Conservation (phyloP, 768 basidiomycete species). For the Psilocybe subaeruginosa region DNA sequence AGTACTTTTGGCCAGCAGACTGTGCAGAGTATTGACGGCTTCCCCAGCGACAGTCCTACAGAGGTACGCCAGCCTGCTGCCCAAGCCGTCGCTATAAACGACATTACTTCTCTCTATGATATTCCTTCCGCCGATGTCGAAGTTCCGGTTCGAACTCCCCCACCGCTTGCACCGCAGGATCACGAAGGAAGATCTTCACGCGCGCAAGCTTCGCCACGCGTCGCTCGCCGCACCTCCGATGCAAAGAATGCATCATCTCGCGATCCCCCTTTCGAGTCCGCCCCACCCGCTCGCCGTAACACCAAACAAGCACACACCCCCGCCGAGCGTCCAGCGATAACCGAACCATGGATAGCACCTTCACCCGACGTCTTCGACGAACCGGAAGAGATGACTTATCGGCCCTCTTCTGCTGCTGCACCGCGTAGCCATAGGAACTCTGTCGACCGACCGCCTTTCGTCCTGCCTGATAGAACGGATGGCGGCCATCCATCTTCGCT, state of each 20-base stretch:
- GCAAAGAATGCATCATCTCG: constrained; percentile 18
- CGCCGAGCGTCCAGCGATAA: constrained; percentile 17
- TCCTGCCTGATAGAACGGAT: constrained; percentile 24
- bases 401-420: constrained; percentile 6
- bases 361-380: constrained; percentile 19
- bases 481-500: constrained; percentile 10
- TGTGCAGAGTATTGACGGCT: constrained; percentile 6
- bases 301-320: constrained; percentile 9
- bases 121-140: constrained; percentile 2
- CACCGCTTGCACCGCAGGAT: constrained; percentile 14
- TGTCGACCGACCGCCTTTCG: constrained; percentile 17
- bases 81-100: neutral
- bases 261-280: constrained; percentile 1
- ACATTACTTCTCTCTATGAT: neutral
- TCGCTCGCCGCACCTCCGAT: constrained; percentile 26
- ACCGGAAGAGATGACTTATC: constrained; percentile 22
- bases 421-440: constrained; percentile 16
- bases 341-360: constrained; percentile 15
- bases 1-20: constrained; percentile 40
- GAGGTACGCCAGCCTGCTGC: constrained; percentile 32
- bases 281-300: neutral
- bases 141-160: constrained; percentile 8
- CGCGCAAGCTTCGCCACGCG: constrained; percentile 2
- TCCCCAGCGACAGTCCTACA: constrained; percentile 16
- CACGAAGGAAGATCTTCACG: constrained; percentile 18